A percentile compares a stretch with the other conserved stretches of the same genome.
These are phyloP conservation scores for Cylindrotheca closterium DNA, from an alignment of 108 stramenopile genomes.

Conservation along the genomic window DNA sequence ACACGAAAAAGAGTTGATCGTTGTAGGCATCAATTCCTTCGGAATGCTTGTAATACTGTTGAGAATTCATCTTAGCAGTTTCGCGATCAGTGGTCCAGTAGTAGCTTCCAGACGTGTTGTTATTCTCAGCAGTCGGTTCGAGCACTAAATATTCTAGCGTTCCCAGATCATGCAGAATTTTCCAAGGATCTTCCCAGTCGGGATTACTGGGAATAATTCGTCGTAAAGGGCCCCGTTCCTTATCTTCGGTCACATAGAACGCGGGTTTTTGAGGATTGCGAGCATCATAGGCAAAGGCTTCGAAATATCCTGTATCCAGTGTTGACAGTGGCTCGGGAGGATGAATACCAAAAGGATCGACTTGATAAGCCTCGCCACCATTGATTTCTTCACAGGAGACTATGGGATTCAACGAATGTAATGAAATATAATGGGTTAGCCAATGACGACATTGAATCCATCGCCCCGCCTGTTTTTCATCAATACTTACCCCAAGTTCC, in stretches of 20 bases:
- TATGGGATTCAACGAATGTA: too few species aligned
- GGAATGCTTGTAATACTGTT: constrained; percentile 25
- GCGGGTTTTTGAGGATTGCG: constrained; percentile 30
- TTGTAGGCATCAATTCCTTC: constrained; percentile 43
- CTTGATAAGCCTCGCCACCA: constrained; percentile 50
- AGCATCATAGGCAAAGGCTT: constrained; percentile 53
- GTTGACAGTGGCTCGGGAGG: constrained; percentile 34
- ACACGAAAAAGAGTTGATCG: constrained; percentile 35
- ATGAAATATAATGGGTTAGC: too few species aligned
- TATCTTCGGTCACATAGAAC: constrained; percentile 58
- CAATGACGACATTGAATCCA: too few species aligned
- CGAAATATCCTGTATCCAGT: constrained; percentile 49
- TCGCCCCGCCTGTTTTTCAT: too few species aligned
- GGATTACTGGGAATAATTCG: constrained; percentile 37
- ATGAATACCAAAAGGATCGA: constrained; percentile 57
- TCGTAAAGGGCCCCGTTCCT: constrained; percentile 35
- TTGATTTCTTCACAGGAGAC: constrained; percentile 62
- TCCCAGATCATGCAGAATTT: constrained; percentile 43
- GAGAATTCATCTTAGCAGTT: constrained; percentile 30
- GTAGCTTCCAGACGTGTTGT: constrained; percentile 27
- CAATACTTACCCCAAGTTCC: constrained; percentile 61
- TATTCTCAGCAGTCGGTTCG: constrained; percentile 14
- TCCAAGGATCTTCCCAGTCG: constrained; percentile 32
- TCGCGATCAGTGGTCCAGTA: constrained; percentile 26
- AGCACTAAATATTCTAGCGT: constrained; percentile 39